phyloP scores from a whole-genome alignment of 2,329 filamentous ascomycete genomes.

The Metarhizium guizhouense region DNA sequence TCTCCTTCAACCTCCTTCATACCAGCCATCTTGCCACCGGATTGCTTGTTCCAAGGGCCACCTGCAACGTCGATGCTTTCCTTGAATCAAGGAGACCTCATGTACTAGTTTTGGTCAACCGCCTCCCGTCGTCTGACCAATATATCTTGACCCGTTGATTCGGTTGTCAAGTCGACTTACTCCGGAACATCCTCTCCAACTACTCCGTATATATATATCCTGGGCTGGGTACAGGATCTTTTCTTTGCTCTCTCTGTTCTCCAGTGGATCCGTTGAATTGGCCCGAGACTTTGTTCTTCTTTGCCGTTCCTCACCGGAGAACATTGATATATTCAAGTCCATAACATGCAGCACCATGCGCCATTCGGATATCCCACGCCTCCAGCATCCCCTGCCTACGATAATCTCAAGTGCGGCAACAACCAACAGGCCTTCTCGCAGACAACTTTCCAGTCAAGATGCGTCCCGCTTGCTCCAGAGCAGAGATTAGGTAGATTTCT shows the following conservation, averaged over 20 bases:
- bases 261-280: not conserved
- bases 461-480: slow-evolving; percentile 60
- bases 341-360: slow-evolving; percentile 53
- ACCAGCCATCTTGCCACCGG: not conserved
- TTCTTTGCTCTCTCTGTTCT: not conserved
- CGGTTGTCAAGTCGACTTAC: slow-evolving; percentile 30
- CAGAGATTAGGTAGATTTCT: slow-evolving; percentile 79
- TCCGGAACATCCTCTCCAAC: not conserved
- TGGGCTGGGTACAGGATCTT: not conserved
- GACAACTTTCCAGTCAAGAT: slow-evolving; percentile 35
- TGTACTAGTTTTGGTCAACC: not conserved
- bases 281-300: slow-evolving; percentile 10
- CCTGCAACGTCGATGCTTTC: slow-evolving; percentile 6
- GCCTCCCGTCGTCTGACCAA: not conserved
- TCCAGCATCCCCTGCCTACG: slow-evolving; percentile 47
- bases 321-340: slow-evolving; percentile 11
- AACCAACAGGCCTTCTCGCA: slow-evolving; percentile 26
- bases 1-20: slow-evolving; percentile 23
- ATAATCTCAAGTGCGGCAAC: slow-evolving; percentile 34
- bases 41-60: not conserved
- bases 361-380: slow-evolving; percentile 48
- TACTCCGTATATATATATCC: not conserved
- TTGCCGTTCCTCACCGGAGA: slow-evolving; percentile 12
- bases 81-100: slow-evolving; percentile 4
- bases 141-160: slow-evolving; percentile 39